Evolutionary conservation across 768 basidiomycete genomes (phyloP), one percentile per base, ranked within the genome.

Genomic region (Fistulinella prunicolor): DNA sequence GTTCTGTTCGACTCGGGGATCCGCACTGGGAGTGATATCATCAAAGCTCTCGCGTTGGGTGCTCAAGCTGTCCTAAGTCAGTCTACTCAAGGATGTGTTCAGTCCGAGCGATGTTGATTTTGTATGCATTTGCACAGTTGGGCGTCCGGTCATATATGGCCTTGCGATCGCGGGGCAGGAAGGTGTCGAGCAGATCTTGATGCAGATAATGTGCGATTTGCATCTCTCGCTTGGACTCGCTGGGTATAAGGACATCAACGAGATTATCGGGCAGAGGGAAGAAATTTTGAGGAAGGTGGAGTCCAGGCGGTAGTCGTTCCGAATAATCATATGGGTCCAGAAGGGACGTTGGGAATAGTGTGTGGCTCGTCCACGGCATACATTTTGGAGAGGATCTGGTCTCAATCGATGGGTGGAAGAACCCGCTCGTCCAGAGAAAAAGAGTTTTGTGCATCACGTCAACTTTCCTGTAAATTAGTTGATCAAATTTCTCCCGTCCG

Each of bases 1-100:
- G 67, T 94, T 12, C 69, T 94, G 2, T 90, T 66, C 38, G 65
- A 66, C 38, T 91, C 83, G 42, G 90, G 92, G 7, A 84, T 94
- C 50, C 80, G 92, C 37, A 87, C 84, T 0, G 92, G 89, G 10
- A 79, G 81, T 37, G 93, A 95, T 53, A 79, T 93, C 38, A 74
- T 91, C 66, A 89, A 89, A 64, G 92, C 93, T 0, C 67, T 94
- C 24, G 90, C 90, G 1, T 73, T 94, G 0, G 91, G 93, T 35
- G 92, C 93, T 8, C 85, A 94, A 56, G 89, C 73, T 8, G 82
- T 94, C 16, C 64, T 93, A 17, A 72, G 82, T 89, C 55, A 56
- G 86, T 76, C 13, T 17, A 28, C 7, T 20, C 22, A 22, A 38
- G 3, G 10, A 7, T 12, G 7, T 2, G 38, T 19, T 29, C 21